Evolutionary conservation across 495 filamentous ascomycete species (phyloP).

Genomic region (Aspergillus affinis): DNA sequence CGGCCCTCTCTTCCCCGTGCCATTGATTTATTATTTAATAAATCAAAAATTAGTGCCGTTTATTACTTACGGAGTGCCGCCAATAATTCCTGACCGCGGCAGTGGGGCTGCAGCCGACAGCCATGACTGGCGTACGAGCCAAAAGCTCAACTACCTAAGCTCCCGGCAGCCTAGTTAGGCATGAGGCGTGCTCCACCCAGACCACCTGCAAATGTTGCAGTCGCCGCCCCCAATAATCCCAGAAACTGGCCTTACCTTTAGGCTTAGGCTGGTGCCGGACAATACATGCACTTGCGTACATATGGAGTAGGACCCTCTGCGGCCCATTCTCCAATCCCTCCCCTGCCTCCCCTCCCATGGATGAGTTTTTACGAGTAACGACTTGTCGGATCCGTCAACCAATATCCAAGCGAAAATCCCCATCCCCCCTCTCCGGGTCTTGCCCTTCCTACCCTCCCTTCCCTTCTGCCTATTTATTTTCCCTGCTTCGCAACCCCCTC

Average conservation of each 20-base stretch:
- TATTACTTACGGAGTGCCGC: conserved; percentile 19
- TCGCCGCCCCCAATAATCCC: conserved; percentile 17
- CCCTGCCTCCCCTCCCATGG: conserved; percentile 5
- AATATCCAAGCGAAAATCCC: conserved; percentile 7
- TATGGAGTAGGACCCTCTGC: conserved; percentile 22
- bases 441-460: conserved; percentile 6
- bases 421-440: conserved; percentile 4
- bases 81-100: conserved; percentile 24
- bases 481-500: conserved; percentile 8
- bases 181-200: conserved; percentile 25
- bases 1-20: conserved; percentile 28
- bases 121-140: conserved; percentile 25
- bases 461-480: not conserved
- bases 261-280: conserved; percentile 16
- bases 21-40: conserved; percentile 21
- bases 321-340: conserved; percentile 15
- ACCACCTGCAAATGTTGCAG: conserved; percentile 24
- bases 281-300: conserved; percentile 22
- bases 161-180: conserved; percentile 28
- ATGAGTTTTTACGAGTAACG: conserved; percentile 3
- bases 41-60: conserved; percentile 15
- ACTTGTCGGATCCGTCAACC: conserved; percentile 12
- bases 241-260: conserved; percentile 14
- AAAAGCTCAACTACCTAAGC: conserved; percentile 31
- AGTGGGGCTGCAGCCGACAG: conserved; percentile 22